Base-by-base conservation (phyloP, 495 filamentous ascomycete species). In the Trichoderma erinaceum region DNA sequence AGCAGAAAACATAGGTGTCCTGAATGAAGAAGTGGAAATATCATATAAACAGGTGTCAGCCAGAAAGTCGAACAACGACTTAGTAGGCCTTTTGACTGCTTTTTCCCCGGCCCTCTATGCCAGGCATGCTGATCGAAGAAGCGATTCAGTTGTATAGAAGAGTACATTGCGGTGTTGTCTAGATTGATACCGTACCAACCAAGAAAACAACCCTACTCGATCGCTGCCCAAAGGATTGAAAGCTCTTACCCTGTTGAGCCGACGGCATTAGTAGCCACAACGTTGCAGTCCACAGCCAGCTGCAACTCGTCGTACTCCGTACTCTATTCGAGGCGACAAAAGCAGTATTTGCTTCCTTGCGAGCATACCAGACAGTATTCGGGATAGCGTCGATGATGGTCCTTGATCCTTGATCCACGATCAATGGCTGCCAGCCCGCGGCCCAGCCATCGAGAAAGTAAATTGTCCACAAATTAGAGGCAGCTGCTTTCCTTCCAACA, bases 211-310 rank as follows among this genome's bases (percentile, higher is more conserved):
- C 25, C 25, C 56, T 52, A 10, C 48, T 61, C 27, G 25, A 61
- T 32, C 27, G 56, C 56, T 61, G 56, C 56, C 56, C 25, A 61
- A 61, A 13, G 56, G 56, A 61, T 6, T 61, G 27, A 32, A 29
- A 13, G 52, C 56, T 61, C 25, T 61, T 61, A 61, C 56, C 56
- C 23, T 61, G 56, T 61, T 61, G 56, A 61, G 56, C 56, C 16
- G 25, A 13, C 56, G 56, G 56, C 56, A 61, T 61, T 61, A 12
- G 56, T 61, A 27, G 56, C 27, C 56, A 32, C 25, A 32, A 29
- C 12, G 23, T 61, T 61, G 56, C 56, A 61, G 56, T 61, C 11
- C 5, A 32, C 16, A 18, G 16, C 56, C 56, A 61, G 56, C 56
- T 29, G 27, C 27, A 61, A 13, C 25, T 1, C 56, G 16, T 25